Conservation (phyloP, 1,284 basidiomycete genomes). For the Papiliotrema flavescens region DNA sequence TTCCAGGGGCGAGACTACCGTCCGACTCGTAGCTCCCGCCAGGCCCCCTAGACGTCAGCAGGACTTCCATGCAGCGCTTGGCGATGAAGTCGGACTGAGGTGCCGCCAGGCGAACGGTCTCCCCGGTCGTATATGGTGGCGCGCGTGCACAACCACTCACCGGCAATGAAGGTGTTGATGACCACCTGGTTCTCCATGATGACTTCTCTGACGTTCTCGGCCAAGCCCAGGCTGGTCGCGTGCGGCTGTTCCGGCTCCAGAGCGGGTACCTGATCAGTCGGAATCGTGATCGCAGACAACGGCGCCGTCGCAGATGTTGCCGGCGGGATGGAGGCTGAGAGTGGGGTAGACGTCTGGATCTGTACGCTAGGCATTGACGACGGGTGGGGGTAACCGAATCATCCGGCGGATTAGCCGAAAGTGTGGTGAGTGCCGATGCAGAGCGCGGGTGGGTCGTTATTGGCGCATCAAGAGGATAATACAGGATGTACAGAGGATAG, state of each 20-base stretch:
- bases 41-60: slow-evolving; percentile 31
- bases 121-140: too few species aligned
- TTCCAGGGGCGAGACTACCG: slow-evolving; percentile 87
- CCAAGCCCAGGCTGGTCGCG: neutral
- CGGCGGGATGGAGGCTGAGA: neutral
- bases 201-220: slow-evolving; percentile 19
- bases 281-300: too few species aligned
- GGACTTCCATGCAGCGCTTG: neutral
- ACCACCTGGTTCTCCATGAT: slow-evolving; percentile 40
- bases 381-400: neutral
- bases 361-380: neutral
- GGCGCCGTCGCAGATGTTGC: too few species aligned
- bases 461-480: too few species aligned
- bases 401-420: neutral
- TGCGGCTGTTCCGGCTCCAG: neutral
- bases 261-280: too few species aligned
- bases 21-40: slow-evolving; percentile 63
- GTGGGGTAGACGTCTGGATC: neutral
- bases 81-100: too few species aligned
- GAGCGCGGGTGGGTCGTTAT: too few species aligned
- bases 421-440: neutral
- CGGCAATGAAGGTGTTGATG: slow-evolving; percentile 45
- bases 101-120: too few species aligned
- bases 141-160: slow-evolving; percentile 10
- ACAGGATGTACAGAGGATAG: too few species aligned